Percentiles rank a stretch among this genome's conserved stretches.
These are phyloP conservation scores for Magnusiomyces magnusii DNA, from an alignment of 1,139 yeast genomes.

Conservation along the genomic window DNA sequence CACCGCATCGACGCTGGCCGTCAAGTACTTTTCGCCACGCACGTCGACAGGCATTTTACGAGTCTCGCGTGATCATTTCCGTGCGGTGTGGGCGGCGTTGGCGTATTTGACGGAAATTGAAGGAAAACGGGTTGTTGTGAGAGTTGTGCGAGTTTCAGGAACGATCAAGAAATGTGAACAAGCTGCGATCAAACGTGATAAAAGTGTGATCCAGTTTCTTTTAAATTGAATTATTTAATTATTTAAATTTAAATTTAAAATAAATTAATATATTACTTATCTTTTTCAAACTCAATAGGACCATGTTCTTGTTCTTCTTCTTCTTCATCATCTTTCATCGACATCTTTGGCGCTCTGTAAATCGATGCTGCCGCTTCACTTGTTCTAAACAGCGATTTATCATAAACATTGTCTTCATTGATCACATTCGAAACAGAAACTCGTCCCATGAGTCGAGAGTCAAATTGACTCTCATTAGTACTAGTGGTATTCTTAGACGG, in stretches of 20 bases:
- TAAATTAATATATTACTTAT: no score
- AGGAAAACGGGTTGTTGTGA: conserved; percentile 47
- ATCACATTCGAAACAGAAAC: conserved; percentile 34
- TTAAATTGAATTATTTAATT: background rate
- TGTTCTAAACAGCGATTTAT: conserved; percentile 46
- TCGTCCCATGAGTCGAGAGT: conserved; percentile 46
- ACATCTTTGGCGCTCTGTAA: conserved; percentile 36
- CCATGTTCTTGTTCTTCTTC: conserved; percentile 34
- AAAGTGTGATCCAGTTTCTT: conserved; percentile 26
- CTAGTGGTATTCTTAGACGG: conserved; percentile 30
- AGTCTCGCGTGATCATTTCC: conserved; percentile 59
- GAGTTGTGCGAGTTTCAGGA: conserved; percentile 70
- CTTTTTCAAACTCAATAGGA: conserved; percentile 49
- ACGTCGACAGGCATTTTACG: conserved; percentile 84
- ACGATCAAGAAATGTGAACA: conserved; percentile 82
- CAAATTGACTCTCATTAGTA: conserved; percentile 42
- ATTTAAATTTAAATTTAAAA: no score
- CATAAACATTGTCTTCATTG: conserved; percentile 47
- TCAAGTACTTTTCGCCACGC: conserved; percentile 73
- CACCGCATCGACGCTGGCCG: conserved; percentile 44
- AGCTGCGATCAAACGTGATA: conserved; percentile 38
- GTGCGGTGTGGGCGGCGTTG: conserved; percentile 61
- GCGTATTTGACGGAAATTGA: conserved; percentile 52
- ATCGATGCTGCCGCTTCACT: conserved; percentile 45
- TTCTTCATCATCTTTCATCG: conserved; percentile 24